These are phyloP conservation scores for Umbelopsis sp. DNA, from an alignment of 192 early-diverging fungal genomes.

Conservation along the genomic window DNA sequence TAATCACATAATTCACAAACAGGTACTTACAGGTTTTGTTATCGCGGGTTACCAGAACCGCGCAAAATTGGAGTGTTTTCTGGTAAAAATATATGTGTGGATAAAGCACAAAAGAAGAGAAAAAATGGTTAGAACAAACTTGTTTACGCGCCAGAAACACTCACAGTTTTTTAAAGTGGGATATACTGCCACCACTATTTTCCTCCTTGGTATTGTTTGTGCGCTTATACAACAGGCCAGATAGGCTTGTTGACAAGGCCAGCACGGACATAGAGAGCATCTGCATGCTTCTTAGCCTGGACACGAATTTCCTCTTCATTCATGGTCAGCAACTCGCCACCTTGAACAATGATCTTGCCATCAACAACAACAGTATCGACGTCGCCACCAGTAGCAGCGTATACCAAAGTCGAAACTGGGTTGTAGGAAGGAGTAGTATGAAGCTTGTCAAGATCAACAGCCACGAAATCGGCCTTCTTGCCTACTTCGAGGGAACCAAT, in stretches of 20 bases:
- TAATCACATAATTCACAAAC: background rate
- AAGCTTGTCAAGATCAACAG: slow-evolving; percentile 24
- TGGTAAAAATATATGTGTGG: background rate
- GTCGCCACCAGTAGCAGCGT: slow-evolving; percentile 29
- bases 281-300: slow-evolving; percentile 19
- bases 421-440: slow-evolving; percentile 27
- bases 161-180: slow-evolving; percentile 33
- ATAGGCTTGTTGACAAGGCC: slow-evolving; percentile 25
- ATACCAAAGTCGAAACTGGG: slow-evolving; percentile 21
- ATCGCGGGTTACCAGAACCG: slow-evolving; percentile 23
- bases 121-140: slow-evolving; percentile 5
- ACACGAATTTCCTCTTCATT: slow-evolving; percentile 18
- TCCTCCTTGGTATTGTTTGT: background rate
- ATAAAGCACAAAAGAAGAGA: slow-evolving; percentile 7
- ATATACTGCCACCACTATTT: slow-evolving; percentile 29
- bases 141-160: background rate
- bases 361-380: slow-evolving; percentile 25
- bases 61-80: background rate
- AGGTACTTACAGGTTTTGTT: slow-evolving; percentile 22
- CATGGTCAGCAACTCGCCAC: slow-evolving; percentile 21
- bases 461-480: slow-evolving; percentile 33
- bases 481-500: slow-evolving; percentile 29
- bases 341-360: slow-evolving; percentile 19
- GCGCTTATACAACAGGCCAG: slow-evolving; percentile 29
- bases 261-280: slow-evolving; percentile 25